Conservation (phyloP, 179 eudicot genomes). For the Silene vulgaris region DNA sequence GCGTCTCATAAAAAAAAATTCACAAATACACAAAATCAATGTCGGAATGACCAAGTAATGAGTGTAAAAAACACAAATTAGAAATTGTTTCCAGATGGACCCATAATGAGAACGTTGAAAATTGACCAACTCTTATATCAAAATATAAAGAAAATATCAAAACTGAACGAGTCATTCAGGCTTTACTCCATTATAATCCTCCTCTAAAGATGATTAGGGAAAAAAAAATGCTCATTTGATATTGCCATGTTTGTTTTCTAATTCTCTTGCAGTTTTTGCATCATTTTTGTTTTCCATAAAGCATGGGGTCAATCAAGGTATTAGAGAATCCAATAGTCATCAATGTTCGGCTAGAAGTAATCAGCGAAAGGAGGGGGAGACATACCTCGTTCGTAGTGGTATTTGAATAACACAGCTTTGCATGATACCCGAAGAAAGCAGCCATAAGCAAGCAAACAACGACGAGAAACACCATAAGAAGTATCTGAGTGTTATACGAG, state of each 20-base stretch:
- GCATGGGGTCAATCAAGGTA: neutral
- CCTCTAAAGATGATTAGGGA: too few species aligned
- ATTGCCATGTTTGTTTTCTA: neutral
- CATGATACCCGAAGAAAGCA: conserved; percentile 88
- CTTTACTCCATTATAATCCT: too few species aligned
- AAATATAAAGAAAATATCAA: too few species aligned
- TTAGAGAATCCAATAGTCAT: conserved; percentile 11
- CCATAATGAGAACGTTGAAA: too few species aligned
- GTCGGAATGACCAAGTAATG: too few species aligned
- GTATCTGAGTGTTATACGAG: conserved; percentile 84
- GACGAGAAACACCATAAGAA: conserved; percentile 78
- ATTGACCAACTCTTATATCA: too few species aligned
- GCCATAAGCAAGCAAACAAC: conserved; percentile 74
- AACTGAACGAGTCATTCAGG: too few species aligned
- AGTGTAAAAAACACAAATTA: too few species aligned
- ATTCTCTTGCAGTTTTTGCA: neutral
- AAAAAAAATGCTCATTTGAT: neutral
- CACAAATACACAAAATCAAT: too few species aligned
- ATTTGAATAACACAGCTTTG: conserved; percentile 70
- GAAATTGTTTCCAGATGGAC: too few species aligned
- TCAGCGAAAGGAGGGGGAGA: conserved; percentile 6
- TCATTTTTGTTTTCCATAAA: neutral
- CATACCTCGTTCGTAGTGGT: conserved; percentile 91
- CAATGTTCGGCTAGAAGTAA: neutral
- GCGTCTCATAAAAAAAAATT: too few species aligned